Percentiles rank a stretch among this genome's conserved stretches.
These are phyloP conservation scores for Suhomyces sp. DNA, from an alignment of 805 yeast genomes.

Conservation along the genomic window DNA sequence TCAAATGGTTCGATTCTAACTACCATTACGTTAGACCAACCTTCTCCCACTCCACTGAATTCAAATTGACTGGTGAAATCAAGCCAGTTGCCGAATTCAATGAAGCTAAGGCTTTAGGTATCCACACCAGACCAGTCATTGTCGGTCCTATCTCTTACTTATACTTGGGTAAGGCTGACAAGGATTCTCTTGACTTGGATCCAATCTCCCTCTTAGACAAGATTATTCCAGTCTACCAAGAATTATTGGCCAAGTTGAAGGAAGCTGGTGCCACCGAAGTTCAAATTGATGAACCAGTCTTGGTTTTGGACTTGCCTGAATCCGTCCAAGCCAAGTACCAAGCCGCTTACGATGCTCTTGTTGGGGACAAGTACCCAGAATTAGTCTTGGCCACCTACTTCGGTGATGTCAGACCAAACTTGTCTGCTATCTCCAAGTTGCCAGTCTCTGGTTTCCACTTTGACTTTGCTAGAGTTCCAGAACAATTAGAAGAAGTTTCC, in stretches of 20 bases:
- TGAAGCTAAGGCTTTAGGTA: conserved; percentile 96
- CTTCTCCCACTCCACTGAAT: conserved; percentile 89
- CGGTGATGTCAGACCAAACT: conserved; percentile 98
- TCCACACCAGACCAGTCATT: conserved; percentile 96
- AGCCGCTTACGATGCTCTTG: conserved; percentile 76
- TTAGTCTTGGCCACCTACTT: conserved; percentile 87
- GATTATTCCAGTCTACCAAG: conserved; percentile 90
- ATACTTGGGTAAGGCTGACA: conserved; percentile 96
- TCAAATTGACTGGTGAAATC: conserved; percentile 80
- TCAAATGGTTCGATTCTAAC: conserved; percentile 99
- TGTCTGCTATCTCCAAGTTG: conserved; percentile 80
- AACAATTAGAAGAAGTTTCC: conserved; percentile 84
- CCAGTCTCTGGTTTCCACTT: conserved; percentile 96
- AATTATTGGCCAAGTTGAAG: conserved; percentile 80
- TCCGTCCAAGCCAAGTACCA: conserved; percentile 82
- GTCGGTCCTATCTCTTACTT: conserved; percentile 97
- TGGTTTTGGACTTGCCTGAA: conserved; percentile 90
- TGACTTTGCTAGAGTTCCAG: conserved; percentile 94
- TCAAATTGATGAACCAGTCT: conserved; percentile 96
- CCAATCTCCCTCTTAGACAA: conserved; percentile 88
- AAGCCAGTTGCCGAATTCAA: conserved; percentile 97
- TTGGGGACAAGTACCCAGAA: conserved; percentile 67
- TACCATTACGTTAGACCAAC: conserved; percentile 99
- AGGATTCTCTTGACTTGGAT: conserved; percentile 92
- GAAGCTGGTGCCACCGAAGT: conserved; percentile 94